Conservation (phyloP, 2,329 filamentous ascomycete genomes). For the Cryphonectria carpinicola region DNA sequence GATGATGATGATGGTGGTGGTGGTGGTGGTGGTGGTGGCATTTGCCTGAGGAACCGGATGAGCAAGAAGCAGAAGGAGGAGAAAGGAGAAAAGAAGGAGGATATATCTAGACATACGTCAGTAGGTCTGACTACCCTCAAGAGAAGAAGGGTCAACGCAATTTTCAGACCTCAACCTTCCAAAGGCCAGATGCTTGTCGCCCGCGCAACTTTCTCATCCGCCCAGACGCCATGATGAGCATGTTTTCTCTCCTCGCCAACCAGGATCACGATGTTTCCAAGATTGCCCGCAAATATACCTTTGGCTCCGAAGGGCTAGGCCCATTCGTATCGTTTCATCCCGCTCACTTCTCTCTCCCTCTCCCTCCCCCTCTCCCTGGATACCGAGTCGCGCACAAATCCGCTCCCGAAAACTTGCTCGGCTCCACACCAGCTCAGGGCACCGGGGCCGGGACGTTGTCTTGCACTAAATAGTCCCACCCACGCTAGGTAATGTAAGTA, state of each 20-base stretch:
- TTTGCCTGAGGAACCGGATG: too few relatives aligned
- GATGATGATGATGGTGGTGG: background rate
- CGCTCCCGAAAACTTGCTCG: slow-evolving; percentile 17
- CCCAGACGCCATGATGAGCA: slow-evolving; percentile 7
- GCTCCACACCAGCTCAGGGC: background rate
- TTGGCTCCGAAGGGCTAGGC: background rate
- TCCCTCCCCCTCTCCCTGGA: background rate
- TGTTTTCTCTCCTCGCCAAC: slow-evolving; percentile 7
- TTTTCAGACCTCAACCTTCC: background rate
- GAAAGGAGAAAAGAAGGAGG: background rate
- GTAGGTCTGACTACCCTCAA: background rate
- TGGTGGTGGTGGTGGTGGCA: too few relatives aligned
- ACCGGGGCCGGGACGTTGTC: background rate
- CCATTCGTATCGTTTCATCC: slow-evolving; percentile 1
- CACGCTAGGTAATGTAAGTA: background rate
- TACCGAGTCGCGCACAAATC: background rate
- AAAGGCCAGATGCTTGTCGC: background rate
- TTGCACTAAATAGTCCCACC: background rate
- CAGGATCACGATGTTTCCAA: background rate
- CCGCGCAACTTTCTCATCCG: slow-evolving; percentile 28
- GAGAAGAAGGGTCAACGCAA: background rate
- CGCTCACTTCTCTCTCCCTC: background rate
- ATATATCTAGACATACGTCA: background rate
- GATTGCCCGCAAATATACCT: background rate
- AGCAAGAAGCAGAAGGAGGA: background rate